Percentiles rank a stretch among this genome's conserved stretches.
Conservation (phyloP, 495 filamentous ascomycete species). For the Neurospora hispaniola region DNA sequence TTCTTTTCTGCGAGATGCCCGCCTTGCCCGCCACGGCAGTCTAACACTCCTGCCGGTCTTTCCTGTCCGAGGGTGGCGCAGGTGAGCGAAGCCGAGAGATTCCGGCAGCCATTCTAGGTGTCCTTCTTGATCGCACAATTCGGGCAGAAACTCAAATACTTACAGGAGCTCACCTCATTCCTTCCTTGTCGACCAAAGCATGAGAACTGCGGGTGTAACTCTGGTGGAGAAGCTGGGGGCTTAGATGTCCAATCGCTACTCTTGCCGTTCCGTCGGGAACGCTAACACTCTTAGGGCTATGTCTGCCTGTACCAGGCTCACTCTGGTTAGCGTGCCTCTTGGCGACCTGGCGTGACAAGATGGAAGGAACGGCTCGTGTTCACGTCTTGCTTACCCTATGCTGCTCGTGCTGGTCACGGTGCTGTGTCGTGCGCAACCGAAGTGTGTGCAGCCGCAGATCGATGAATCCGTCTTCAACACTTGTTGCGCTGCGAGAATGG, state of each 20-base stretch:
- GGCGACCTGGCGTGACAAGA: neutral
- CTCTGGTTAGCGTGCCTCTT: neutral
- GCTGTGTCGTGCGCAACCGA: neutral
- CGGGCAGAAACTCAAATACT: neutral
- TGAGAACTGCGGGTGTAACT: neutral
- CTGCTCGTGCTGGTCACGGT: neutral
- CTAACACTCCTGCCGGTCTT: neutral
- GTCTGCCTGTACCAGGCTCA: neutral
- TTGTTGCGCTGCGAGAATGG: neutral
- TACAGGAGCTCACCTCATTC: neutral
- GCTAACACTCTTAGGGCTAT: conserved; percentile 1
- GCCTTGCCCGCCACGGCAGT: neutral
- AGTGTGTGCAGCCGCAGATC: neutral
- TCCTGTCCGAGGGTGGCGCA: neutral
- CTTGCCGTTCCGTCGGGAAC: conserved; percentile 8
- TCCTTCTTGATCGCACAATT: neutral
- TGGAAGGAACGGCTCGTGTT: neutral
- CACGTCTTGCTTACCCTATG: neutral
- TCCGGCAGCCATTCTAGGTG: no score
- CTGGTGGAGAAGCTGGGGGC: neutral
- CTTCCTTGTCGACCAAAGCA: neutral
- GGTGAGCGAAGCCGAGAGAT: neutral
- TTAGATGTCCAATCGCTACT: neutral
- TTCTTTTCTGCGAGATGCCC: neutral
- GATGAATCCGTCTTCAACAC: neutral